A percentile compares a stretch with the other conserved stretches of the same genome.
These are phyloP conservation scores for Ophiostoma montium DNA, from an alignment of 2,329 filamentous ascomycete genomes.

Conservation along the genomic window DNA sequence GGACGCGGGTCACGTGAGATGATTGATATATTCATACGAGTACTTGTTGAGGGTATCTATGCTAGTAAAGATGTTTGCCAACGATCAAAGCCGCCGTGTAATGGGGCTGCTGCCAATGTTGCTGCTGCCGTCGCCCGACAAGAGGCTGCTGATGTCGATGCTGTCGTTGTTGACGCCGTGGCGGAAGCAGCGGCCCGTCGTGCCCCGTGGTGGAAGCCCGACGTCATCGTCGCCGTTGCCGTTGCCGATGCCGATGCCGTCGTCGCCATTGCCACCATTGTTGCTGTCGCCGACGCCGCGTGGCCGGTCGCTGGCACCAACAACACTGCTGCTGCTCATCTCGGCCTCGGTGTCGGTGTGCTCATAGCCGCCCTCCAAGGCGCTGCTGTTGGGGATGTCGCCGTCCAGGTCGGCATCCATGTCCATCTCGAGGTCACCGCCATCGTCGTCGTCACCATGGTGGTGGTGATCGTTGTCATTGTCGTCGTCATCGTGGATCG, in stretches of 20 bases:
- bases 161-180: conserved; percentile 29
- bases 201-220: too few species aligned
- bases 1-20: background rate
- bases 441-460: background rate
- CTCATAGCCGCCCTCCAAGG: conserved; percentile 42
- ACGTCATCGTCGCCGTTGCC: background rate
- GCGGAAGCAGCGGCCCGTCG: conserved; percentile 9
- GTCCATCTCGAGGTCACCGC: conserved; percentile 28
- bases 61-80: background rate
- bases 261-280: background rate
- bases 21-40: too few species aligned
- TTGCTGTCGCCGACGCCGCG: background rate
- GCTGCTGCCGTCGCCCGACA: conserved; percentile 44
- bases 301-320: background rate
- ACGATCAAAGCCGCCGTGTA: conserved; percentile 19
- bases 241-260: background rate
- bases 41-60: background rate
- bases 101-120: conserved; percentile 42
- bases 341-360: conserved; percentile 64
- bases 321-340: conserved; percentile 26
- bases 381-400: conserved; percentile 43
- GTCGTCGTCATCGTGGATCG: background rate
- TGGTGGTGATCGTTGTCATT: background rate
- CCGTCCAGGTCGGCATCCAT: conserved; percentile 60
- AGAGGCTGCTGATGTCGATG: conserved; percentile 41